Percentiles rank a stretch among this genome's conserved stretches.
Evolutionary conservation across 257 asterid genomes (phyloP).

Genomic region (Handroanthus guayacan): DNA sequence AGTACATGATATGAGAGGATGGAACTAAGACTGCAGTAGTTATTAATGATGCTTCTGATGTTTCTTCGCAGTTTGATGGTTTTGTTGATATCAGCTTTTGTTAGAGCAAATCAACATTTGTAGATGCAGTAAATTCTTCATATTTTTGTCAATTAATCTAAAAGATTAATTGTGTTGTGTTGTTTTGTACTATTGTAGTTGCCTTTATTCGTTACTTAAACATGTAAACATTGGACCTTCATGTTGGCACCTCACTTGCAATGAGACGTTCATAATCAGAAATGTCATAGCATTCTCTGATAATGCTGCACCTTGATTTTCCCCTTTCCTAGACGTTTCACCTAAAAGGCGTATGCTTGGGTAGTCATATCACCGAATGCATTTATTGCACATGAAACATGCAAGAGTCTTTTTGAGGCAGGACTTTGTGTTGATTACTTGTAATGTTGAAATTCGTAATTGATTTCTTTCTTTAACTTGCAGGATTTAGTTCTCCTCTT

Average conservation of each 20-base stretch:
- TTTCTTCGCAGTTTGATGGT: no score
- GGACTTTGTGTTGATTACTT: not conserved
- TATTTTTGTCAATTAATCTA: no score
- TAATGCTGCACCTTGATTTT: not conserved
- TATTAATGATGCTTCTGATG: no score
- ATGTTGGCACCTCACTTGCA: constrained; percentile 7
- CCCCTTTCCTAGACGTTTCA: constrained; percentile 18
- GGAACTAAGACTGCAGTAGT: no score
- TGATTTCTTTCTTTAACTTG: constrained; percentile 27
- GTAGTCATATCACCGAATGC: constrained; percentile 10
- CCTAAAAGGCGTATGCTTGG: not conserved
- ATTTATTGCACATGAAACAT: not conserved
- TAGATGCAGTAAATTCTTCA: no score
- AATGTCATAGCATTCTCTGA: not conserved
- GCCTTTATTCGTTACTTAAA: not conserved
- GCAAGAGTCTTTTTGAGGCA: constrained; percentile 1
- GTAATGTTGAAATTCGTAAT: not conserved
- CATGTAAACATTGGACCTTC: not conserved
- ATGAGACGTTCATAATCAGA: not conserved
- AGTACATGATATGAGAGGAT: no score
- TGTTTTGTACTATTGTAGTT: not conserved
- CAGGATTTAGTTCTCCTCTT: constrained; percentile 92
- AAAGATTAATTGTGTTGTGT: not conserved
- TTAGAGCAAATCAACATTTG: no score
- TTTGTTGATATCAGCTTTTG: no score